Base-by-base conservation (phyloP, 2,329 filamentous ascomycete species). In the Myriosclerotinia duriaeana region DNA sequence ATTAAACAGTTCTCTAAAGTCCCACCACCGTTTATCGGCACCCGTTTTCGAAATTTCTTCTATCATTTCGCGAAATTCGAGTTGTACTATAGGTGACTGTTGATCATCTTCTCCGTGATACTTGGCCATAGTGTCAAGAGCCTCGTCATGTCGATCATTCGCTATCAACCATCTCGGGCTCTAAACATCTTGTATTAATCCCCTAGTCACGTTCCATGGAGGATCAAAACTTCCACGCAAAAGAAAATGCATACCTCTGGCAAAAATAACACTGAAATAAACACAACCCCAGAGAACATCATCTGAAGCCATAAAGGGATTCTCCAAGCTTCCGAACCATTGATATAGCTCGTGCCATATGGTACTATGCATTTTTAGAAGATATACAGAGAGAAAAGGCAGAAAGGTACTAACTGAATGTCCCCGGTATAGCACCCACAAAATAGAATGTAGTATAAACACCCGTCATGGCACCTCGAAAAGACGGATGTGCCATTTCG, bases 151-250 rank as follows among this genome's bases (percentile, higher is more conserved):
- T 20, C 83, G 82, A 67, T 85, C 83, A 62, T 85, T 80, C 53
- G 81, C 81, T 68, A 84, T 83, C 22, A 86, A 76, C 84, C 84
- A 87, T 59, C 85, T 77, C 6, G 85, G 85, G n/a, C 64, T 65
- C 64, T 65, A 26, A 1, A 9, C 1, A 9, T 53, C 36, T 8
- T 8, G 1, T 17, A 15, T 65, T 22, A 60, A 22, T 1, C 6
- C 0, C 0, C 8, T 0, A 6, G 2, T 7, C 3, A 2, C 0
- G 12, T 38, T 15, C 2, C 12, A 52, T 48, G 46, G 3, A 17
- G 38, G 4, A 0, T 22, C 8, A 0, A 3, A 22, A 22, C 2
- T 1, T 12, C 20, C 36, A 26, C 7, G 2, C n/a, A 5, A 20
- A 48, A 11, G 1, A 38, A 17, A 36, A 0, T 4, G 22, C 30